Evolutionary conservation across 805 yeast genomes (phyloP).

Genomic region (Komagataella pastoris): DNA sequence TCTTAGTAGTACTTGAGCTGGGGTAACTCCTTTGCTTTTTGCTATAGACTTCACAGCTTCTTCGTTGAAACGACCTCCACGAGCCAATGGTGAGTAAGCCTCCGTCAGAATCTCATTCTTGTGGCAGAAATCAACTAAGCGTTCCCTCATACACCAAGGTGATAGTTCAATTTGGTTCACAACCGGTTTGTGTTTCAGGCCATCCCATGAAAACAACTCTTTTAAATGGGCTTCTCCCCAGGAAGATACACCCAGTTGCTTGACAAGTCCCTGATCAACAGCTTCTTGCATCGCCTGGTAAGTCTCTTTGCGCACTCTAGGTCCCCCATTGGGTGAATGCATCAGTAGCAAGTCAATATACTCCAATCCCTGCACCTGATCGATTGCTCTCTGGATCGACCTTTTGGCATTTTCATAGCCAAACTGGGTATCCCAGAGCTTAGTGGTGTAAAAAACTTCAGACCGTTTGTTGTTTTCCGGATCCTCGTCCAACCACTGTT

Average conservation of each 20-base stretch:
- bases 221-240: constrained; percentile 47
- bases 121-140: constrained; percentile 48
- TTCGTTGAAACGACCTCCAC: constrained; percentile 45
- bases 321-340: constrained; percentile 45
- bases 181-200: constrained; percentile 43
- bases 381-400: constrained; percentile 46
- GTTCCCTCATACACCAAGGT: constrained; percentile 66
- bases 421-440: constrained; percentile 56
- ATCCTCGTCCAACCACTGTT: constrained; percentile 22
- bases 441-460: constrained; percentile 54
- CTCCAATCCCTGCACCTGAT: constrained; percentile 35
- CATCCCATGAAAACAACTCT: constrained; percentile 46
- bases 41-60: constrained; percentile 37
- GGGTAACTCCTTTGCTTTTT: constrained; percentile 30
- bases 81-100: constrained; percentile 68
- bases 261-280: constrained; percentile 41
- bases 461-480: constrained; percentile 26
- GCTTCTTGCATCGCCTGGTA: constrained; percentile 69
- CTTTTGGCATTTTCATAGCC: constrained; percentile 42
- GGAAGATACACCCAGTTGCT: constrained; percentile 70
- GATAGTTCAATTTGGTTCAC: constrained; percentile 77
- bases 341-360: constrained; percentile 65
- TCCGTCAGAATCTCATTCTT: constrained; percentile 45
- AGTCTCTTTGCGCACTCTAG: constrained; percentile 38
- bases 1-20: constrained; percentile 53